Base-by-base conservation (phyloP, 2,329 filamentous ascomycete genomes). In the Rachicladosporium sp. region DNA sequence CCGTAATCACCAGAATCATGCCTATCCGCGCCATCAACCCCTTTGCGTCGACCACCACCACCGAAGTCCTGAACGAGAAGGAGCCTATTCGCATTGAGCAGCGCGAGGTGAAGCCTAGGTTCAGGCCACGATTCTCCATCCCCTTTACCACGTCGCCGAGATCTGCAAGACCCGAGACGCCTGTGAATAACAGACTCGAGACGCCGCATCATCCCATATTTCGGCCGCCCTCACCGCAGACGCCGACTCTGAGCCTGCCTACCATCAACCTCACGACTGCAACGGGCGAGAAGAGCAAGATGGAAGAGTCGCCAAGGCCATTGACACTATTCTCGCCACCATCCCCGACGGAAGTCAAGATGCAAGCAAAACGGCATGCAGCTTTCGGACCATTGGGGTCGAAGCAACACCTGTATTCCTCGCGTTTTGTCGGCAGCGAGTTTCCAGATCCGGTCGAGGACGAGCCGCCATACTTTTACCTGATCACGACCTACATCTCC, bases 401-500 rank as follows among this genome's bases (percentile, higher is more conserved):
- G 49, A 74, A 78, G 37, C 81, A 73, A 54, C 89, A 98, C 63
- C 75, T 84, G 57, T 94, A 95, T 66, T 80, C 83, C 47, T 95
- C 88, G 70, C 78, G 82, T 61, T 87, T 93, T 59, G 78, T 82
- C 45, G 89, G 88, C 50, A 76, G 78, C 52, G 75, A 80, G 31
- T 81, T 96, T 43, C 78, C 79, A 34, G 76, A 86, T 30, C 88
- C 89, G 4, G 69, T 96, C 43, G 85, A 94, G 59, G 91, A 98
- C 57, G 89, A 95, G 61, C 89, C 91, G 32, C 86, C 89, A 11
- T 96, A 95, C 67, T 96, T 88, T 70, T 95, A 84, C 66, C 77
- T 98, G 54, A 74, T 98, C 51, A 96, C 91, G 29, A 98, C 91
- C 55, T 98, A 98, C 70, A 85, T 98, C 64, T 95, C 87, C 66